A percentile compares a stretch with the other conserved stretches of the same genome.
These are phyloP conservation scores for Phytophthora colocasiae DNA, from an alignment of 352 stramenopile species.

Conservation along the genomic window DNA sequence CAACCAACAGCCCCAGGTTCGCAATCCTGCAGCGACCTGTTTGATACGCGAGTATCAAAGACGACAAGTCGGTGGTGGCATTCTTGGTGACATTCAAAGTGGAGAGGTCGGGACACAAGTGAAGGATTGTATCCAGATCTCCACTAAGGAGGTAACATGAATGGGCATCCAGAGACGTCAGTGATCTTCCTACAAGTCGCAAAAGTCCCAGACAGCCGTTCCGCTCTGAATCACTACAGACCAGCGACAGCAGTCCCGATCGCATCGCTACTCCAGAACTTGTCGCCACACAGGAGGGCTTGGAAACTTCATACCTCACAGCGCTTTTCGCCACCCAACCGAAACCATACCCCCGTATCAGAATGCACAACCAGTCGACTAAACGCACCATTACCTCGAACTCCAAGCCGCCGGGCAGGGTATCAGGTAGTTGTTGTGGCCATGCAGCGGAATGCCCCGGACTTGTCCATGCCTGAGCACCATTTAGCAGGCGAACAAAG, in stretches of 20 bases:
- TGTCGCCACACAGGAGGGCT: constrained; percentile 1
- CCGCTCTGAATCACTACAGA: constrained; percentile 31
- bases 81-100: constrained; percentile 27
- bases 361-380: constrained; percentile 37
- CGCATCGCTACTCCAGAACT: background rate
- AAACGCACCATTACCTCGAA: constrained; percentile 43
- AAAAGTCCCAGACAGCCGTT: constrained; percentile 19
- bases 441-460: constrained; percentile 17
- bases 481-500: constrained; percentile 27
- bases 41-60: constrained; percentile 19
- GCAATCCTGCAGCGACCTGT: constrained; percentile 20
- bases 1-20: constrained; percentile 27
- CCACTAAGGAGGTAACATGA: constrained; percentile 21
- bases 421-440: constrained; percentile 15
- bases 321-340: constrained; percentile 41
- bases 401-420: constrained; percentile 17
- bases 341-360: constrained; percentile 45
- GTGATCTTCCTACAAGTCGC: constrained; percentile 18
- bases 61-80: constrained; percentile 19
- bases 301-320: constrained; percentile 10
- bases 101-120: constrained; percentile 30
- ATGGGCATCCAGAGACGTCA: constrained; percentile 29
- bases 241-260: constrained; percentile 24
- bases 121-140: constrained; percentile 29
- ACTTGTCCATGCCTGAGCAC: constrained; percentile 29